phyloP scores from a whole-genome alignment of 1,284 basidiomycete genomes.

The Apiotrichum akiyoshidainum region DNA sequence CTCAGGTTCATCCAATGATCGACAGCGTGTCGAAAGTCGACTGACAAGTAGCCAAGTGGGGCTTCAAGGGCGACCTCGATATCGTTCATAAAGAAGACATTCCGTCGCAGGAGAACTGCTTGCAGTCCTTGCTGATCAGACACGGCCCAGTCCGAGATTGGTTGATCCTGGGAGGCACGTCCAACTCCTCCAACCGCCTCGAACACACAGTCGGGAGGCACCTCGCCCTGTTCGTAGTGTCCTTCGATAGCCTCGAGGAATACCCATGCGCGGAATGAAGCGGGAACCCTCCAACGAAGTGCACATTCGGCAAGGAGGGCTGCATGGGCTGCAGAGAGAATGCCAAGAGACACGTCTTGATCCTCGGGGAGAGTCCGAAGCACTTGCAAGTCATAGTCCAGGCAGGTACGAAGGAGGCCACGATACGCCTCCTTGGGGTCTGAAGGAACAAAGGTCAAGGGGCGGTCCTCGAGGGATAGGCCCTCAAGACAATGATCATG shows the following conservation, averaged over 20 bases:
- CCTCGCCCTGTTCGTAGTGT: conserved; percentile 83
- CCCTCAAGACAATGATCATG: conserved; percentile 56
- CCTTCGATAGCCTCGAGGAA: conserved; percentile 84
- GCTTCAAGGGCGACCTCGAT: conserved; percentile 26
- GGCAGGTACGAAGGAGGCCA: conserved; percentile 75
- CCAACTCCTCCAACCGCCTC: conserved; percentile 75
- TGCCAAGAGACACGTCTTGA: conserved; percentile 92
- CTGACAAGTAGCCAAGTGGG: conserved; percentile 50
- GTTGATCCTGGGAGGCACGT: conserved; percentile 66
- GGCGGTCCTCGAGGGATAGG: conserved; percentile 24
- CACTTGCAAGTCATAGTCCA: conserved; percentile 80
- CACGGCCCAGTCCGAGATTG: conserved; percentile 72
- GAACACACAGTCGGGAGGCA: conserved; percentile 89
- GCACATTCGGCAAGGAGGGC: conserved; percentile 85
- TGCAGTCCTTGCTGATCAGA: conserved; percentile 56
- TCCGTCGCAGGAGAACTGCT: conserved; percentile 22
- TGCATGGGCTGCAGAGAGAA: conserved; percentile 76
- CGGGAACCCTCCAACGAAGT: conserved; percentile 79
- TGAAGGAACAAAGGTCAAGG: conserved; percentile 73
- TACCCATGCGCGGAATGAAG: conserved; percentile 70
- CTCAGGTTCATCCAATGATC: conserved; percentile 65
- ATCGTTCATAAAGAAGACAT: conserved; percentile 32
- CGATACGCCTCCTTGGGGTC: conserved; percentile 82
- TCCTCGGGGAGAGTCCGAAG: conserved; percentile 90
- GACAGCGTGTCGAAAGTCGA: conserved; percentile 68